Conservation (phyloP, 805 yeast species). For the Tetrapisispora phaffii region DNA sequence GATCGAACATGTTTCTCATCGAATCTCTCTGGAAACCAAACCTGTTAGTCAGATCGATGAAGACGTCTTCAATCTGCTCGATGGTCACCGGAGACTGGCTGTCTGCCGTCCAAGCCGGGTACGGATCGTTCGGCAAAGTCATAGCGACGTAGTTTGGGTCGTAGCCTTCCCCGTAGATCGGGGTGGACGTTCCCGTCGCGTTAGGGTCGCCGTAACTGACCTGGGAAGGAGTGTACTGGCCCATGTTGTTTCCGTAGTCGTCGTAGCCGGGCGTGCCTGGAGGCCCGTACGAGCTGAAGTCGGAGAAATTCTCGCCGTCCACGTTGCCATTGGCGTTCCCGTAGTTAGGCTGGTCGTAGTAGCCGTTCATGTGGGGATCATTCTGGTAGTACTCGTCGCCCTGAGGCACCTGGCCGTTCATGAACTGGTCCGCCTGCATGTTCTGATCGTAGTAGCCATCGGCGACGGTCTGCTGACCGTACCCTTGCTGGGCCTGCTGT, state of each 20-base stretch:
- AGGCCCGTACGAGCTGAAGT: conserved; percentile 52
- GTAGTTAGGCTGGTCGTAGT: conserved; percentile 5
- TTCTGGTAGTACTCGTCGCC: conserved; percentile 4
- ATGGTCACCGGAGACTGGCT: conserved; percentile 78
- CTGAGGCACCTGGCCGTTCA: neutral
- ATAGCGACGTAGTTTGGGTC: conserved; percentile 55
- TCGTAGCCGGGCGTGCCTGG: conserved; percentile 47
- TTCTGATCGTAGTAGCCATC: conserved; percentile 30
- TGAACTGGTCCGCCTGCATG: conserved; percentile 3
- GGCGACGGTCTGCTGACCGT: too few relatives aligned
- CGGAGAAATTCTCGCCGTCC: conserved; percentile 57
- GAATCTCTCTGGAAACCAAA: conserved; percentile 90
- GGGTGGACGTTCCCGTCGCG: conserved; percentile 89
- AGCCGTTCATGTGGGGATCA: conserved; percentile 3
- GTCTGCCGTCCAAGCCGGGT: conserved; percentile 99
- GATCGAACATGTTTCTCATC: conserved; percentile 85
- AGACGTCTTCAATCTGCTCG: conserved; percentile 79
- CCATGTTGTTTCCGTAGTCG: conserved; percentile 28
- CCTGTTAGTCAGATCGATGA: conserved; percentile 71
- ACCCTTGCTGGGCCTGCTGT: conserved; percentile 27
- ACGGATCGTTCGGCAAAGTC: conserved; percentile 82
- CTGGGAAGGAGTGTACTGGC: conserved; percentile 77
- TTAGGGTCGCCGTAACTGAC: conserved; percentile 59
- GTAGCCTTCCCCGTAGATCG: conserved; percentile 51
- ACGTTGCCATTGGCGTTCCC: conserved; percentile 33